phyloP scores from a whole-genome alignment of 108 stramenopile genomes.

The Poteriospumella lacustris region DNA sequence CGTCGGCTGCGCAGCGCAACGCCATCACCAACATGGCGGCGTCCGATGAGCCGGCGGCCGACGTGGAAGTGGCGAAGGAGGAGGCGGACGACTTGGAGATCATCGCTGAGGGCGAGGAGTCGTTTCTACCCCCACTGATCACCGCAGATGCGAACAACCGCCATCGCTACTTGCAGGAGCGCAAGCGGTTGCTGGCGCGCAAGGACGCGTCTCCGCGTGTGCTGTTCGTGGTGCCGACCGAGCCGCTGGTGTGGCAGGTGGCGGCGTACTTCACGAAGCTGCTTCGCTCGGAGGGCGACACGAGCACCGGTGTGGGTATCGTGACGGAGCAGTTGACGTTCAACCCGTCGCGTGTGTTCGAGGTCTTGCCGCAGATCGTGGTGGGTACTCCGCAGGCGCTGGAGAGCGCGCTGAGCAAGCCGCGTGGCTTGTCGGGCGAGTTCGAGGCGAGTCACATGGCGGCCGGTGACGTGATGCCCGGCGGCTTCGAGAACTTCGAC shows the following conservation, averaged over 20 bases:
- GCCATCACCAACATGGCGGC: slow-evolving; percentile 26
- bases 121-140: slow-evolving; percentile 76
- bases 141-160: slow-evolving; percentile 89
- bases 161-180: slow-evolving; percentile 87
- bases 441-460: background rate
- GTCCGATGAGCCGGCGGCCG: slow-evolving; percentile 86
- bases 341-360: slow-evolving; percentile 51
- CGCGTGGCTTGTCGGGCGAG: slow-evolving; percentile 66
- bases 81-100: slow-evolving; percentile 95
- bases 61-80: slow-evolving; percentile 90
- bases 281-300: background rate
- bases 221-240: slow-evolving; percentile 94
- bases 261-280: slow-evolving; percentile 97
- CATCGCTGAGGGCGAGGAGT: too few relatives aligned
- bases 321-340: slow-evolving; percentile 51
- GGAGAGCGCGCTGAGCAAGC: slow-evolving; percentile 84
- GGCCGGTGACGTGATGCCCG: slow-evolving; percentile 55
- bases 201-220: slow-evolving; percentile 40
- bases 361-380: slow-evolving; percentile 63
- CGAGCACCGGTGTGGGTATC: slow-evolving; percentile 34
- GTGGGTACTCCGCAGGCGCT: slow-evolving; percentile 94
- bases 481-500: slow-evolving; percentile 89
- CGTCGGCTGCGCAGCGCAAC: background rate
- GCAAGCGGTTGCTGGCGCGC: slow-evolving; percentile 48
- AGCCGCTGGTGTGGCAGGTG: slow-evolving; percentile 98